These are phyloP conservation scores for Hypsizygus ulmarius DNA, from an alignment of 1,284 basidiomycete species.

Conservation along the genomic window DNA sequence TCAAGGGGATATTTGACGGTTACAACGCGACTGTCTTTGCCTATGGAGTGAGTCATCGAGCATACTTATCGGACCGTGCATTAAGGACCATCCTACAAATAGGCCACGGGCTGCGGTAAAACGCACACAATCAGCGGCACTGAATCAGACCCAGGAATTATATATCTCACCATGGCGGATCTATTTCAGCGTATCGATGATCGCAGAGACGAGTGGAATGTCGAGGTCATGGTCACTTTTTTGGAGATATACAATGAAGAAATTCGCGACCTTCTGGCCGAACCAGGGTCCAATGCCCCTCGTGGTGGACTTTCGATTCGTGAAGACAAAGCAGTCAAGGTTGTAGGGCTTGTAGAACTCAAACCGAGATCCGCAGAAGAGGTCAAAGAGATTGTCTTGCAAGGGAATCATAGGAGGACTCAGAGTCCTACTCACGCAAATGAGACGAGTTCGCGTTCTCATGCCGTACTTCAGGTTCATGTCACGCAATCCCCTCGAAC, in stretches of 20 bases:
- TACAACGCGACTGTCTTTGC: slow-evolving; percentile 97
- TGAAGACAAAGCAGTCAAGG: slow-evolving; percentile 90
- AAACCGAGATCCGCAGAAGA: slow-evolving; percentile 82
- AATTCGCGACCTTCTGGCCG: slow-evolving; percentile 90
- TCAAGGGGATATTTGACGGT: slow-evolving; percentile 85
- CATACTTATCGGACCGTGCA: slow-evolving; percentile 4
- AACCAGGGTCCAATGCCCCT: slow-evolving; percentile 61
- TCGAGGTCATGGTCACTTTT: slow-evolving; percentile 88
- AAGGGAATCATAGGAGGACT: slow-evolving; percentile 84
- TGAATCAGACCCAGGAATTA: slow-evolving; percentile 83
- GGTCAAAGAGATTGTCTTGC: slow-evolving; percentile 88
- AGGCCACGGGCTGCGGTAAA: slow-evolving; percentile 98
- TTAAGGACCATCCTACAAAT: slow-evolving; percentile 20
- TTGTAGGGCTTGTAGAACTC: slow-evolving; percentile 80
- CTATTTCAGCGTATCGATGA: slow-evolving; percentile 89
- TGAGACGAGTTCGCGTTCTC: slow-evolving; percentile 91
- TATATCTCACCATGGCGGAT: slow-evolving; percentile 95
- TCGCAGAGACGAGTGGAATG: slow-evolving; percentile 75
- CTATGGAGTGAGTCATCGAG: slow-evolving; percentile 77
- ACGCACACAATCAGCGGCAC: slow-evolving; percentile 97
- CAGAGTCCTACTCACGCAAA: slow-evolving; percentile 94
- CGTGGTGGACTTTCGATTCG: slow-evolving; percentile 88
- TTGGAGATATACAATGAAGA: slow-evolving; percentile 98
- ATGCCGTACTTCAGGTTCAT: slow-evolving; percentile 94
- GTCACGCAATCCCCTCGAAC: slow-evolving; percentile 84